Conservation (phyloP, 345 rosid genomes). For the Noccaea bulbosa region DNA sequence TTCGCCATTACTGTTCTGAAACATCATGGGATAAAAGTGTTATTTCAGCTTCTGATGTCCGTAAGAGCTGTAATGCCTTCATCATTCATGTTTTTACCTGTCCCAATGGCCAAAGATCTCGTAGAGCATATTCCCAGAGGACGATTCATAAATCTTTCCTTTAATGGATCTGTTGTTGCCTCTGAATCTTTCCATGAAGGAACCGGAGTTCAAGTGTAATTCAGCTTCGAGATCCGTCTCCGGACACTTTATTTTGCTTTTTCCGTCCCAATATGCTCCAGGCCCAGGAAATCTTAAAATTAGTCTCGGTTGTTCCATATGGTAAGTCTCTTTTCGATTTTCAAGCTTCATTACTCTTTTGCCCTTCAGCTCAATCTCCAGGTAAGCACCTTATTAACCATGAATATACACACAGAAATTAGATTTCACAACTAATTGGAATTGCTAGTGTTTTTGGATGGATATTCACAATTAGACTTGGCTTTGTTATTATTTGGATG, state of each 20-base stretch:
- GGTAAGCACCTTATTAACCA: slow-evolving; percentile 52
- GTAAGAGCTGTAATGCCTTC: slow-evolving; percentile 5
- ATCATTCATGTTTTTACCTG: slow-evolving; percentile 48
- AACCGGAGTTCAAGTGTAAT: slow-evolving; percentile 54
- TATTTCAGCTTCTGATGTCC: background rate
- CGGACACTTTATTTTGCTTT: slow-evolving; percentile 55
- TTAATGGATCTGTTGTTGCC: slow-evolving; percentile 53
- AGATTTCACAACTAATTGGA: background rate
- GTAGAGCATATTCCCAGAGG: slow-evolving; percentile 49
- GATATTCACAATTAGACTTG: background rate
- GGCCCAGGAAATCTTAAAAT: slow-evolving; percentile 60
- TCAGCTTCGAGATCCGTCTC: slow-evolving; percentile 74
- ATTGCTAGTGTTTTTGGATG: background rate
- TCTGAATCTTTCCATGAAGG: slow-evolving; percentile 45
- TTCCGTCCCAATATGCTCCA: slow-evolving; percentile 63
- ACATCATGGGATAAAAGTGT: background rate
- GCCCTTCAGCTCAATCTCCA: slow-evolving; percentile 70
- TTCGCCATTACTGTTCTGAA: slow-evolving; percentile 61
- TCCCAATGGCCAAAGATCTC: slow-evolving; percentile 80
- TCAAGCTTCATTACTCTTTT: slow-evolving; percentile 63
- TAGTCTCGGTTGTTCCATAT: slow-evolving; percentile 70
- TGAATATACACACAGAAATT: background rate
- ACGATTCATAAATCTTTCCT: slow-evolving; percentile 63
- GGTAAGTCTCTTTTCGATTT: slow-evolving; percentile 63
- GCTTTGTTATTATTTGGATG: background rate